These are phyloP conservation scores for Rubus parviflorus DNA, from an alignment of 306 rosid species.

Conservation along the genomic window DNA sequence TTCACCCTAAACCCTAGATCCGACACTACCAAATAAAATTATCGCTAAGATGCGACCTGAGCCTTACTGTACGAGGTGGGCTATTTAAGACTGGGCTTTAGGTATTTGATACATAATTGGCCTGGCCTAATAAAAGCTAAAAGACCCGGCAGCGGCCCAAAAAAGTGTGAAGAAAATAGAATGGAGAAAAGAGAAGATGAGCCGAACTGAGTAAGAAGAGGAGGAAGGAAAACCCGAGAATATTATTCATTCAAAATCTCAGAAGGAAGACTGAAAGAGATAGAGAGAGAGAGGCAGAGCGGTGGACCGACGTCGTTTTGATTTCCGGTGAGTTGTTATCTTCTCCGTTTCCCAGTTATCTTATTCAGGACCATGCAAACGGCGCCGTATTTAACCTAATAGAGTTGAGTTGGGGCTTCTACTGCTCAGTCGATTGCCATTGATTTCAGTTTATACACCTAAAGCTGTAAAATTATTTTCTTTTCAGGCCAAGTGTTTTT, in stretches of 20 bases:
- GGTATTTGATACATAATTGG: background rate
- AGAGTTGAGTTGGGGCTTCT: background rate
- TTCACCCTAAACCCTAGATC: too few species aligned
- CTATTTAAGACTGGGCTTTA: too few species aligned
- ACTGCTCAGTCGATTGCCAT: background rate
- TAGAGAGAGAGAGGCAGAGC: conserved; percentile 2
- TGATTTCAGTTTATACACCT: background rate
- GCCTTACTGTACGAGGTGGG: background rate
- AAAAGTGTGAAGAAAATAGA: background rate
- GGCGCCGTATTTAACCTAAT: background rate
- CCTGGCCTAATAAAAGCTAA: background rate
- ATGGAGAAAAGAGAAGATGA: background rate
- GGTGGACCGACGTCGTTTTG: background rate
- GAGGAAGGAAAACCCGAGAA: background rate
- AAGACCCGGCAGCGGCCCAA: background rate
- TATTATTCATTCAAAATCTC: conserved; percentile 4
- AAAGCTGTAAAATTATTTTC: background rate
- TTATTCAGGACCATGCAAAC: background rate
- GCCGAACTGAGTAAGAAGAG: background rate
- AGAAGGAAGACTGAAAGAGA: background rate
- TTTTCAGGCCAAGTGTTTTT: conserved; percentile 41
- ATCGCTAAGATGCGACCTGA: too few species aligned
- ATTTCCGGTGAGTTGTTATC: conserved; percentile 16
- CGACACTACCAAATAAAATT: too few species aligned
- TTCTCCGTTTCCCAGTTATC: background rate